These are phyloP conservation scores for Fusarium sp. DNA, from an alignment of 2,329 filamentous ascomycete genomes.

Conservation along the genomic window DNA sequence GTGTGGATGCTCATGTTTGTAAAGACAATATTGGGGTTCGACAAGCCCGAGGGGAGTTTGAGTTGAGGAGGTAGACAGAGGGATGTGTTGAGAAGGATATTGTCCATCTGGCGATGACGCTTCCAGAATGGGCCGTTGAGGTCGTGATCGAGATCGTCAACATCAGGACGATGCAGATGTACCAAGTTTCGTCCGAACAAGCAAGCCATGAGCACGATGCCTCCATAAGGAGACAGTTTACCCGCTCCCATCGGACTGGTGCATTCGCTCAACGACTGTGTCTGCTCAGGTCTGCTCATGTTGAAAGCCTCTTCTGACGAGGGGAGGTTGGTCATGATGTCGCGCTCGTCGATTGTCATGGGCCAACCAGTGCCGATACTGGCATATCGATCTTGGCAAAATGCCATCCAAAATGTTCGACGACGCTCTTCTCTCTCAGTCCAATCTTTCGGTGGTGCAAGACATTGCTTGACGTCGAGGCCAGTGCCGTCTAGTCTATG, in stretches of 20 bases:
- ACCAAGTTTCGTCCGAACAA: conserved; percentile 91
- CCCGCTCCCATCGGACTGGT: conserved; percentile 78
- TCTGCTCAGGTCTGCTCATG: conserved; percentile 79
- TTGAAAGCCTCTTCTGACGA: conserved; percentile 87
- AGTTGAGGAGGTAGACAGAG: conserved; percentile 84
- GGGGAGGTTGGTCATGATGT: conserved; percentile 89
- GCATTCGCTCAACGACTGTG: conserved; percentile 76
- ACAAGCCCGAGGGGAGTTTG: conserved; percentile 80
- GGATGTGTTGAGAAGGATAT: conserved; percentile 87
- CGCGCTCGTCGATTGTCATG: conserved; percentile 90
- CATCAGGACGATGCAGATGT: conserved; percentile 88
- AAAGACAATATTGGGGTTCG: conserved; percentile 88
- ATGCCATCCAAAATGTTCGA: conserved; percentile 95
- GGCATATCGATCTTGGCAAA: conserved; percentile 90
- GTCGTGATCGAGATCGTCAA: conserved; percentile 85
- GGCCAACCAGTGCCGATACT: conserved; percentile 98
- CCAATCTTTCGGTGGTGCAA: conserved; percentile 90
- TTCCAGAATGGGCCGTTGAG: conserved; percentile 97
- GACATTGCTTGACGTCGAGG: conserved; percentile 91
- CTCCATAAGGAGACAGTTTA: conserved; percentile 81
- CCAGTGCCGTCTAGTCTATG: conserved; percentile 86
- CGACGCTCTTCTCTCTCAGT: conserved; percentile 92
- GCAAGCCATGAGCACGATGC: conserved; percentile 86
- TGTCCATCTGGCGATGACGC: conserved; percentile 88
- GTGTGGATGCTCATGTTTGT: conserved; percentile 98